Conservation (phyloP, 2,329 filamentous ascomycete species). For the Fragosphaeria purpurea region DNA sequence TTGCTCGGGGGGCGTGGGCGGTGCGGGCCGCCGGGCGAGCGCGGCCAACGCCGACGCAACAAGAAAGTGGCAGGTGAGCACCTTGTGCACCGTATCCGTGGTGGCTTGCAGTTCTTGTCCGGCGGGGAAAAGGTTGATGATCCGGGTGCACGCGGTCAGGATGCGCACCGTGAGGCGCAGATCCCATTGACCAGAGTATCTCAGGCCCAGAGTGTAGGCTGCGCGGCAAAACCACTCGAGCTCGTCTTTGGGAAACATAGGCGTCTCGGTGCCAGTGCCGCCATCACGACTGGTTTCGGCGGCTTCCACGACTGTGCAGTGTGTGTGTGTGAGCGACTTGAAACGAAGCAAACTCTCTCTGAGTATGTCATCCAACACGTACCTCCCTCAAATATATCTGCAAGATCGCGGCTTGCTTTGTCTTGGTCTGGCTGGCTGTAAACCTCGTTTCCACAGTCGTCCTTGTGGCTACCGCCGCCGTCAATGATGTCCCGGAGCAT, state of each 20-base stretch:
- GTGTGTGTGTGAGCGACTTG: too few species aligned
- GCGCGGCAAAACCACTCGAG: conserved; percentile 79
- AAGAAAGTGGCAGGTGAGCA: conserved; percentile 63
- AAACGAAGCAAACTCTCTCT: background rate
- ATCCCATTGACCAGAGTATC: conserved; percentile 45
- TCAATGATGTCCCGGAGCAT: conserved; percentile 35
- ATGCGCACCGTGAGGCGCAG: conserved; percentile 46
- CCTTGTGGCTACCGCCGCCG: conserved; percentile 10
- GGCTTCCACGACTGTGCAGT: conserved; percentile 19
- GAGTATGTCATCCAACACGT: conserved; percentile 8
- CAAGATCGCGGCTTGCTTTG: conserved; percentile 5
- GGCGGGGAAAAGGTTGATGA: conserved; percentile 41
- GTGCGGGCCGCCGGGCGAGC: conserved; percentile 31
- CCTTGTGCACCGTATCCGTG: conserved; percentile 41
- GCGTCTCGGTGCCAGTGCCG: conserved; percentile 28
- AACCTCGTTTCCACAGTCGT: too few species aligned
- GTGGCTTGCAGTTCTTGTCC: conserved; percentile 31
- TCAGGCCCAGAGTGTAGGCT: conserved; percentile 66
- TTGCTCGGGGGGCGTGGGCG: conserved; percentile 36
- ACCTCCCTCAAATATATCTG: conserved; percentile 35
- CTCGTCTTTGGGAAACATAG: conserved; percentile 52
- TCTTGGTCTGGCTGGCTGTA: background rate
- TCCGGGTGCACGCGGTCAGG: conserved; percentile 39
- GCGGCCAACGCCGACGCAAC: conserved; percentile 41
- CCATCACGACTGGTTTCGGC: conserved; percentile 30